Evolutionary conservation across 148 eudicot genomes (phyloP), one percentile per base, ranked within the genome.

Genomic region (Amaranthus hypochondriacus): DNA sequence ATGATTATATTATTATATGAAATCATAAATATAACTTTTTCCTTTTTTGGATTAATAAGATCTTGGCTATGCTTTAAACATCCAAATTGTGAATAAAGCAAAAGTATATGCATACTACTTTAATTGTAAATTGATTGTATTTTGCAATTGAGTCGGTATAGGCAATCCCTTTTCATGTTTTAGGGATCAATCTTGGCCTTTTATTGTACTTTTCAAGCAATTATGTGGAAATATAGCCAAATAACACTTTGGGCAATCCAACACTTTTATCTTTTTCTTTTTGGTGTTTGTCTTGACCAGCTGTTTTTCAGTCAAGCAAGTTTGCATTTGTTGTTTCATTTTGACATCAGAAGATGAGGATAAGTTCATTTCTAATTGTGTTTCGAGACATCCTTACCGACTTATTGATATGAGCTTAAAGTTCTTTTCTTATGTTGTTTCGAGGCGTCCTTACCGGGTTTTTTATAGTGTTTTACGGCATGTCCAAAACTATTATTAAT

Each of bases 161-260:
- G 39, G 39, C 39, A 28, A 28, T 28, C 39, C 39, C 39, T 28
- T 28, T 28, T 28, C 39, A 28, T 28, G 39, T 28, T 28, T 28
- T 28, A 28, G 39, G 39, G 39, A 28, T 28, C 39, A 28, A 28
- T 28, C 39, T 28, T 28, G 39, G 39, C 39, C 15, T 54, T 58
- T 5, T 58, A 49, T 13, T 61, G 18, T 74, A 11, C 48, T 54
- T 74, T 73, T 63, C 50, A 51, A 51, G 49, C 28, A 18, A 49
- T 59, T 18, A 2, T 10, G 59, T 11, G 15, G 39, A 72, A 48
- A 47, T 8, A 48, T 72, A 28, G 28, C 11, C 5, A 47, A 61
- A 12, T 51, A 42, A 52, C 69, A 60, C 76, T 67, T 67, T 67
- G 44, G 70, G 70, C 5, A 50, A 13, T 63, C 51, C 5, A 72